Conservation (phyloP, 768 basidiomycete species). For the Lentinula lateritia region DNA sequence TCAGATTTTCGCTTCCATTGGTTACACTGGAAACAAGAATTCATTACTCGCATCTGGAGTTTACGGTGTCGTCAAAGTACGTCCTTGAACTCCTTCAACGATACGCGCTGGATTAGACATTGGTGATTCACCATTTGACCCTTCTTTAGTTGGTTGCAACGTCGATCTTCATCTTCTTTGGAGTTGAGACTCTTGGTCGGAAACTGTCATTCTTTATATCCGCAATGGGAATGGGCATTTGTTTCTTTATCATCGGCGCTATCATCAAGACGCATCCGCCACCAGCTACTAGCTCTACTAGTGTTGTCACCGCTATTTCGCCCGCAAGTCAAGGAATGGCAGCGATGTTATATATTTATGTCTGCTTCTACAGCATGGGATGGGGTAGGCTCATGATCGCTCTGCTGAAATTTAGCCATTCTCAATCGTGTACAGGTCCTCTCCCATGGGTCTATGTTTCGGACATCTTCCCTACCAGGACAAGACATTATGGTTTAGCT, state of each 20-base stretch:
- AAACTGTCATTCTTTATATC: conserved; percentile 49
- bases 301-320: conserved; percentile 10
- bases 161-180: conserved; percentile 59
- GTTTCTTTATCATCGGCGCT: conserved; percentile 62
- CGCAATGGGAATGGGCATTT: conserved; percentile 49
- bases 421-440: conserved; percentile 20
- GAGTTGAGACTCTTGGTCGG: conserved; percentile 62
- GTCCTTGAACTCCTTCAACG: not conserved
- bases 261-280: conserved; percentile 56
- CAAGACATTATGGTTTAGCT: conserved; percentile 75
- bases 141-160: conserved; percentile 56
- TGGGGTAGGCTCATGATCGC: conserved; percentile 31
- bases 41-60: conserved; percentile 70
- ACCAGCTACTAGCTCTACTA: conserved; percentile 14
- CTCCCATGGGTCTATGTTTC: conserved; percentile 65
- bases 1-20: conserved; percentile 70
- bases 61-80: conserved; percentile 26
- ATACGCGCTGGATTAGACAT: too few relatives aligned
- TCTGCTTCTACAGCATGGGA: conserved; percentile 60
- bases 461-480: conserved; percentile 85
- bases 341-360: conserved; percentile 58
- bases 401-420: not conserved
- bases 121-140: too few relatives aligned
- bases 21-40: conserved; percentile 52
- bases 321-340: conserved; percentile 56